A percentile compares a stretch with the other conserved stretches of the same genome.
These are phyloP conservation scores for Coprinopsis cinerea DNA, from an alignment of 768 basidiomycete species.

Conservation along the genomic window DNA sequence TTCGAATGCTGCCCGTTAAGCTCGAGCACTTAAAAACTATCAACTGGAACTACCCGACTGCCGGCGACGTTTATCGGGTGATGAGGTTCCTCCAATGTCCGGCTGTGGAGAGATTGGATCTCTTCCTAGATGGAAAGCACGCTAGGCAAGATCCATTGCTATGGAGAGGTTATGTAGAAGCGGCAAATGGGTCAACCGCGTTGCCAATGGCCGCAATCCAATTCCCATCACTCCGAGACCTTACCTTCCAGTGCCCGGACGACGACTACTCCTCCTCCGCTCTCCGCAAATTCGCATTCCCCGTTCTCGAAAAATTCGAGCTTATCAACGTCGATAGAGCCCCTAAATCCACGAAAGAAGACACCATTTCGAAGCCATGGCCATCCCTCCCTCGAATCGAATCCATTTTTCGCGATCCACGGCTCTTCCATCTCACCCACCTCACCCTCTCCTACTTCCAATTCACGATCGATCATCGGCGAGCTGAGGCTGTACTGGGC, in stretches of 20 bases:
- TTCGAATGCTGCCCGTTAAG: constrained; percentile 22
- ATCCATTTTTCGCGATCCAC: constrained; percentile 51
- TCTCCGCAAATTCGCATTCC: constrained; percentile 39
- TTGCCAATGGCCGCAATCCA: constrained; percentile 15
- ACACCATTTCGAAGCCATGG: constrained; percentile 1
- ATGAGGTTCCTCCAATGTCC: constrained; percentile 36
- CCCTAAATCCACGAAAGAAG: constrained; percentile 16
- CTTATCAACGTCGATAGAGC: constrained; percentile 27
- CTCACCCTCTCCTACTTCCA: constrained; percentile 45
- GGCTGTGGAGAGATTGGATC: constrained; percentile 36
- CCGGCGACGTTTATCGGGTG: constrained; percentile 36
- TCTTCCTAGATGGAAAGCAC: constrained; percentile 30
- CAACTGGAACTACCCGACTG: constrained; percentile 42
- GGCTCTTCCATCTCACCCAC: constrained; percentile 43
- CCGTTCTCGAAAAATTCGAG: constrained; percentile 38
- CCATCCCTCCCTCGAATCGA: constrained; percentile 39
- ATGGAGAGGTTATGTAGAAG: constrained; percentile 14
- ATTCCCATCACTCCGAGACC: constrained; percentile 32
- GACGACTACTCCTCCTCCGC: constrained; percentile 33
- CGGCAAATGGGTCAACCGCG: constrained; percentile 10
- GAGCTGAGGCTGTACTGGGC: constrained; percentile 36
- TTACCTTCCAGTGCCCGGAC: constrained; percentile 36
- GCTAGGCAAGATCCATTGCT: constrained; percentile 8
- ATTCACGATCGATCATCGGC: constrained; percentile 32
- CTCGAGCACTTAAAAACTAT: constrained; percentile 36